Evolutionary conservation across 2,329 filamentous ascomycete genomes (phyloP).

Genomic region (Dothiorella sarmentorum): DNA sequence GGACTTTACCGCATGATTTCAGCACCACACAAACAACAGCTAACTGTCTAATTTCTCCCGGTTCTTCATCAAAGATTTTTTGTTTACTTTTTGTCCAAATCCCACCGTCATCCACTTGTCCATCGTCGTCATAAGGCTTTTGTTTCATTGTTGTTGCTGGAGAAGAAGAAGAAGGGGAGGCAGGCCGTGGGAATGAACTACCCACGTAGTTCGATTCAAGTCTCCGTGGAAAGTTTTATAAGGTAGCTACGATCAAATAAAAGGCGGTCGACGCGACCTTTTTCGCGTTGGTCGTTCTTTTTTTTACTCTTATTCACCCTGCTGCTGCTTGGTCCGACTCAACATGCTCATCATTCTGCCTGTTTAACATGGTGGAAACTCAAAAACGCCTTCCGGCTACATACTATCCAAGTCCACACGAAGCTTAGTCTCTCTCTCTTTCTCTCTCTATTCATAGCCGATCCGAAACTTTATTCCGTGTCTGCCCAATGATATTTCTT

Average conservation of each 20-base stretch:
- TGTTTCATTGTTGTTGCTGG: not conserved
- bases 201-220: not conserved
- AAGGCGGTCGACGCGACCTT: too few relatives aligned
- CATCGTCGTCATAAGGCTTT: not conserved
- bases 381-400: too few relatives aligned
- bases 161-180: not conserved
- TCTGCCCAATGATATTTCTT: too few relatives aligned
- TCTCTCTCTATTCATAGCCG: not conserved
- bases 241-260: not conserved
- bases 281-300: too few relatives aligned
- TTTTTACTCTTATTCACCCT: too few relatives aligned
- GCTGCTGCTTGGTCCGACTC: too few relatives aligned
- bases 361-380: too few relatives aligned
- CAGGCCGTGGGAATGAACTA: not conserved
- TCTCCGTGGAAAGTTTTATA: not conserved
- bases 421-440: too few relatives aligned
- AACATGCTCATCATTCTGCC: too few relatives aligned
- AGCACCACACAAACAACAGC: conserved; percentile 5
- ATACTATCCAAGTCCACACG: too few relatives aligned
- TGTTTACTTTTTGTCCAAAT: not conserved
- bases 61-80: not conserved
- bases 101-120: too few relatives aligned
- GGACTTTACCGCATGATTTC: too few relatives aligned
- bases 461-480: not conserved
- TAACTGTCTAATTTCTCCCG: conserved; percentile 15